Evolutionary conservation across 306 rosid species (phyloP).

Genomic region (Alnus glutinosa): DNA sequence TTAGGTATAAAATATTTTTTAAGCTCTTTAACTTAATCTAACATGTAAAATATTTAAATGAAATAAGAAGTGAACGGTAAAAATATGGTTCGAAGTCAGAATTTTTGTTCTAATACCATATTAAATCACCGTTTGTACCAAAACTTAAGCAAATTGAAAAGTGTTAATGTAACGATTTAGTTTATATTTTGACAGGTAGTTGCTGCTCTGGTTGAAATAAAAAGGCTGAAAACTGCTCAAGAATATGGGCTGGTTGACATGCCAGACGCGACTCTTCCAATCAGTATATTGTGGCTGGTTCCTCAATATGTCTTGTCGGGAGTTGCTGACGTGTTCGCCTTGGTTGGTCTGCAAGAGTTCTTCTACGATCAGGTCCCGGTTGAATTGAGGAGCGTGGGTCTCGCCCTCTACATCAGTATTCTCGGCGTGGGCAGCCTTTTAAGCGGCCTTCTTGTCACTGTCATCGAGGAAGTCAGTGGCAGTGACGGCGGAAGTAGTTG

Average conservation of each 20-base stretch:
- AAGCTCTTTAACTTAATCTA: no score
- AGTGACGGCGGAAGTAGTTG: slow-evolving; percentile 42
- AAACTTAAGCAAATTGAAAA: no score
- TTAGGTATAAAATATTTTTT: no score
- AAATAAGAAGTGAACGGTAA: no score
- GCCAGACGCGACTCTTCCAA: slow-evolving; percentile 54
- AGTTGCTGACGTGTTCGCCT: slow-evolving; percentile 49
- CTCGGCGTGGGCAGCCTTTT: slow-evolving; percentile 60
- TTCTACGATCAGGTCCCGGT: slow-evolving; percentile 70
- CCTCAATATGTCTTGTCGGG: slow-evolving; percentile 70
- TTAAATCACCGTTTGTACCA: no score
- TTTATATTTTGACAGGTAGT: no score
- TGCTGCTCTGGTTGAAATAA: slow-evolving; percentile 61
- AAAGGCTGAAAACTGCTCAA: slow-evolving; percentile 55
- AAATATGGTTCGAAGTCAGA: no score
- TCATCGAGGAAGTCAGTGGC: slow-evolving; percentile 35
- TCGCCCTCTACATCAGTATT: slow-evolving; percentile 59
- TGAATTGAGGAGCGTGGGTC: slow-evolving; percentile 63
- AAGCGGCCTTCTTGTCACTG: slow-evolving; percentile 55
- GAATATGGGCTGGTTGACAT: slow-evolving; percentile 52
- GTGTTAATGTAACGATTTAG: no score
- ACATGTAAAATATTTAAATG: no score
- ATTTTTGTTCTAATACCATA: no score
- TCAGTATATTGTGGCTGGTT: slow-evolving; percentile 76
- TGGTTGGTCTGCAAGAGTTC: slow-evolving; percentile 77